Evolutionary conservation across 192 early-diverging fungal species (phyloP), one percentile per base, ranked within the genome.

Genomic region (Coemansia sp.): DNA sequence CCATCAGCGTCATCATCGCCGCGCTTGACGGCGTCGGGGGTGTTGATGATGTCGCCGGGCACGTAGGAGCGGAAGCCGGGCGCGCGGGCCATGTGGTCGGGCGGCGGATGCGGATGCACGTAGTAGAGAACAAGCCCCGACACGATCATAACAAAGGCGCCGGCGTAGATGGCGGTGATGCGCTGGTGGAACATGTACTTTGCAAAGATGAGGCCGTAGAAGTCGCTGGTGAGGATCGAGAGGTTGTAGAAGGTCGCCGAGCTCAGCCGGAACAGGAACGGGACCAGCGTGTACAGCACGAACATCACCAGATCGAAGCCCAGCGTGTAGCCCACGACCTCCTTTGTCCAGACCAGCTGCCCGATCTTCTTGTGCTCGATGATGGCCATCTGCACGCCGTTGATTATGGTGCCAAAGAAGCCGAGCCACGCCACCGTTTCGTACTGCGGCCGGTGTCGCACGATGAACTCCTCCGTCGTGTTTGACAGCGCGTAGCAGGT

Each of bases 161-260:
- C 78, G 0, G 87, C 88, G 48, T 93, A 91, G 15, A 93, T 69
- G 37, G 76, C 61, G 50, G 71, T 82, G 62, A 91, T 88, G 56
- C 45, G 76, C 64, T 88, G 77, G 39, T 86, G 70, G 77, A 91
- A 91, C 64, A 93, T 79, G 72, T 85, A 87, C 49, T 89, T 72
- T 40, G 87, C 88, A 86, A 93, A 92, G 50, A 91, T 81, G 38
- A 92, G 79, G 2, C 89, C 88, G 68, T 92, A 93, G 64, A 93
- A 92, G 74, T 93, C 91, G 65, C 87, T 89, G 8, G 92, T 91
- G 65, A 93, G 75, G 12, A 93, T 76, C 32, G 88, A 89, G 62
- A 93, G 65, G 66, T 93, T 93, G 77, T 91, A 93, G 61, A 92
- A 87, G 23, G 89, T 85, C 1, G 92, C 91, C 41, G 88, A 90